phyloP scores from a whole-genome alignment of 2,329 filamentous ascomycete genomes.

The Catunica adiposa region DNA sequence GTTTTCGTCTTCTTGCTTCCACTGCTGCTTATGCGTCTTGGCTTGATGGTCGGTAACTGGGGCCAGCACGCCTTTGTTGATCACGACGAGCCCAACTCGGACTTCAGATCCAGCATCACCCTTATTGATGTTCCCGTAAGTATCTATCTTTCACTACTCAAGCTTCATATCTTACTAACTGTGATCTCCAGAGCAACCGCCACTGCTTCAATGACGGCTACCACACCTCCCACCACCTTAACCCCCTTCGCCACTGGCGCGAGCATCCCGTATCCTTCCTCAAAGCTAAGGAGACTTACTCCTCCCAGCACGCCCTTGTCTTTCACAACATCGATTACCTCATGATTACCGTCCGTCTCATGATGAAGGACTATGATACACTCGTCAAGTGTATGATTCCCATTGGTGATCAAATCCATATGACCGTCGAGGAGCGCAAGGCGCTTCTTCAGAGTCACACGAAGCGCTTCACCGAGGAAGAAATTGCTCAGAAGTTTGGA shows the following conservation, averaged over 20 bases:
- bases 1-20: slow-evolving; percentile 52
- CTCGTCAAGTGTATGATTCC: slow-evolving; percentile 57
- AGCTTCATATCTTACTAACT: slow-evolving; percentile 12
- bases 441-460: slow-evolving; percentile 49
- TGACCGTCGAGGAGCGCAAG: slow-evolving; percentile 47
- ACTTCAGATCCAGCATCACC: slow-evolving; percentile 65
- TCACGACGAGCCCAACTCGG: slow-evolving; percentile 55
- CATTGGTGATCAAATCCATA: slow-evolving; percentile 51
- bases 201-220: slow-evolving; percentile 74
- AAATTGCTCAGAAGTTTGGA: slow-evolving; percentile 41
- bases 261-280: slow-evolving; percentile 63
- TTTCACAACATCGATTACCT: slow-evolving; percentile 72
- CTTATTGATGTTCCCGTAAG: slow-evolving; percentile 61
- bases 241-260: slow-evolving; percentile 64
- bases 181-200: slow-evolving; percentile 49
- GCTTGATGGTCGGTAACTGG: slow-evolving; percentile 71
- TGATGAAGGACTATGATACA: slow-evolving; percentile 54
- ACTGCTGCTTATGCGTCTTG: slow-evolving; percentile 47
- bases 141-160: slow-evolving; percentile 14
- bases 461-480: slow-evolving; percentile 46
- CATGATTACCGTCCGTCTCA: slow-evolving; percentile 51
- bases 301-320: slow-evolving; percentile 50
- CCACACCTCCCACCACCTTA: slow-evolving; percentile 66
- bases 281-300: slow-evolving; percentile 49
- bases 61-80: slow-evolving; percentile 73